Conservation (phyloP, 164 flowering plant genomes). For the Tetrastigma voinierianum region DNA sequence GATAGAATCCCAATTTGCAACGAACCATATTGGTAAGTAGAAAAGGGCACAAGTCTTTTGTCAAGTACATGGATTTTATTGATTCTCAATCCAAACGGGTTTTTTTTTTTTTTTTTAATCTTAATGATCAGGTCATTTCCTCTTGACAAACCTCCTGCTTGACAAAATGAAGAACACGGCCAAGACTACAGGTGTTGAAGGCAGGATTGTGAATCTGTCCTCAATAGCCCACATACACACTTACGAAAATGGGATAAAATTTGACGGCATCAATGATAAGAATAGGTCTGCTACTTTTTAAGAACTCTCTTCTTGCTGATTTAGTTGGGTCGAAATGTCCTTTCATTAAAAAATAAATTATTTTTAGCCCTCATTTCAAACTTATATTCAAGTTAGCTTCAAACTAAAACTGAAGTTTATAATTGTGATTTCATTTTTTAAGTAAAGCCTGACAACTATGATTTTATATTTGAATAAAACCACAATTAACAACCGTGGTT, state of each 20-base stretch:
- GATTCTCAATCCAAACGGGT: background rate
- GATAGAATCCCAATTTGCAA: slow-evolving; percentile 86
- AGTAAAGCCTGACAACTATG: too few relatives aligned
- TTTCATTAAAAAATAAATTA: too few relatives aligned
- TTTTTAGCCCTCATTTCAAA: too few relatives aligned
- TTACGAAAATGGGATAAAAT: slow-evolving; percentile 62
- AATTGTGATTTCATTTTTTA: too few relatives aligned
- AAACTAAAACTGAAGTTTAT: too few relatives aligned
- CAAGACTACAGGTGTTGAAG: slow-evolving; percentile 58
- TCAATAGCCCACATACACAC: slow-evolving; percentile 79
- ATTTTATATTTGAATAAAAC: too few relatives aligned
- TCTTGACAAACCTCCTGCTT: slow-evolving; percentile 83
- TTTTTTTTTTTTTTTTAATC: background rate
- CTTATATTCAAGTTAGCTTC: too few relatives aligned
- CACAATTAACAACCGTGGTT: too few relatives aligned
- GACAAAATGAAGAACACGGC: slow-evolving; percentile 90
- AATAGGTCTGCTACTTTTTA: slow-evolving; percentile 33
- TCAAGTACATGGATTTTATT: background rate
- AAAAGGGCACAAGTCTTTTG: background rate
- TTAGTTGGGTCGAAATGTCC: too few relatives aligned
- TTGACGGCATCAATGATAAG: slow-evolving; percentile 59
- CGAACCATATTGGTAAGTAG: slow-evolving; percentile 81
- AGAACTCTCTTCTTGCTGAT: background rate
- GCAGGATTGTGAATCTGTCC: slow-evolving; percentile 88
- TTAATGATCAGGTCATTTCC: slow-evolving; percentile 71